A percentile compares a stretch with the other conserved stretches of the same genome.
phyloP scores from a whole-genome alignment of 2,329 filamentous ascomycete species.

The Coniosporium uncinatum region DNA sequence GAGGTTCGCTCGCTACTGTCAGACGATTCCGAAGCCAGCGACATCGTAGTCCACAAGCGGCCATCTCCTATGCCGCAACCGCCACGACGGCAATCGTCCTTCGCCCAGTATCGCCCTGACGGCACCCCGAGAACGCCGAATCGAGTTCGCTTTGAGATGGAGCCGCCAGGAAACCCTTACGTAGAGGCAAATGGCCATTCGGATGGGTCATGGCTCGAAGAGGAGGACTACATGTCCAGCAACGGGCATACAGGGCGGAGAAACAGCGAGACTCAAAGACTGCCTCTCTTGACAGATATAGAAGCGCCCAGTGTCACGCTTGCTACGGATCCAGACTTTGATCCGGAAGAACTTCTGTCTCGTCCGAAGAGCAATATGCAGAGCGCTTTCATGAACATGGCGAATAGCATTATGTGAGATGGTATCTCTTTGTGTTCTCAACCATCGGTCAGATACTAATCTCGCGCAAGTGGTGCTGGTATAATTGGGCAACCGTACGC shows the following conservation, averaged over 20 bases:
- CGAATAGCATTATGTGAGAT: conserved; percentile 83
- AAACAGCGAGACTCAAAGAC: conserved; percentile 39
- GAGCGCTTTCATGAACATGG: conserved; percentile 99
- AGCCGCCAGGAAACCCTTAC: background rate
- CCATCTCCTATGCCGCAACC: conserved; percentile 1
- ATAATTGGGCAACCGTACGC: conserved; percentile 87
- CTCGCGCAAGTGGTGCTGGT: conserved; percentile 46
- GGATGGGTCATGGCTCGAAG: conserved; percentile 35
- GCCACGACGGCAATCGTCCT: conserved; percentile 31
- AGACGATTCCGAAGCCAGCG: conserved; percentile 1
- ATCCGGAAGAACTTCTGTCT: conserved; percentile 51
- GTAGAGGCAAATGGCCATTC: conserved; percentile 24
- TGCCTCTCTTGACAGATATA: conserved; percentile 75
- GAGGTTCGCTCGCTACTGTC: conserved; percentile 6
- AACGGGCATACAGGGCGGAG: conserved; percentile 24
- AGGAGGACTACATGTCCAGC: conserved; percentile 53
- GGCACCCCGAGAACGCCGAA: conserved; percentile 60
- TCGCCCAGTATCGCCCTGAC: conserved; percentile 37
- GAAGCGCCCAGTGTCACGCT: conserved; percentile 77
- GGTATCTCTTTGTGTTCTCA: too few species aligned
- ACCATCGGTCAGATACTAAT: too few species aligned
- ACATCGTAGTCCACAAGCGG: background rate
- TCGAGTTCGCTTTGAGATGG: conserved; percentile 68
- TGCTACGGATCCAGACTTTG: conserved; percentile 49
- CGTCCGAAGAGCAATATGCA: conserved; percentile 81